phyloP scores from a whole-genome alignment of 202 grass and related monocot genomes.

The Hordeum pubiflorum region DNA sequence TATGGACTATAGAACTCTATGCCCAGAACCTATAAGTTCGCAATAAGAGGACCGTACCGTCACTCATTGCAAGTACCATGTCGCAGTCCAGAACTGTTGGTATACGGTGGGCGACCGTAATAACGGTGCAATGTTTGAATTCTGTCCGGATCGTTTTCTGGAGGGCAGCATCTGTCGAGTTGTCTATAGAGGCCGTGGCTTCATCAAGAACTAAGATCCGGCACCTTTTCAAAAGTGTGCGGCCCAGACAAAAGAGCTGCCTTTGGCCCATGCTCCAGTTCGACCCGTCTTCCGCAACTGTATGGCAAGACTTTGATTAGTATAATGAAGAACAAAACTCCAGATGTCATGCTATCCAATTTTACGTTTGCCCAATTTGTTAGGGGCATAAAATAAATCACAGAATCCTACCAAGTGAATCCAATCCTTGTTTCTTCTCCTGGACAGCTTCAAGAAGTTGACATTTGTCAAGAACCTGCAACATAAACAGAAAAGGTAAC shows the following conservation, averaged over 20 bases:
- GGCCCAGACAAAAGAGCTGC: conserved; percentile 86
- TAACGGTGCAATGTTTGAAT: conserved; percentile 73
- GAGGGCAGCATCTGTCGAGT: conserved; percentile 81
- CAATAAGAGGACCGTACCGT: conserved; percentile 37
- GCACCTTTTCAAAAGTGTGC: conserved; percentile 66
- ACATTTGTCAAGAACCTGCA: conserved; percentile 81
- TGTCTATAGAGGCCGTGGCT: conserved; percentile 91
- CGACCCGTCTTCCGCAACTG: conserved; percentile 86
- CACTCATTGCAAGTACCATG: conserved; percentile 79
- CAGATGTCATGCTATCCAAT: neutral
- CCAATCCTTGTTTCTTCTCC: conserved; percentile 72
- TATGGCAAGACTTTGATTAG: neutral
- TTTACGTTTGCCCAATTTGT: neutral
- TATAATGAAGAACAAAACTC: neutral
- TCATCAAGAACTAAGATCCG: conserved; percentile 82
- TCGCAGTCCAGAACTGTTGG: conserved; percentile 83
- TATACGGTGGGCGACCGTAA: conserved; percentile 88
- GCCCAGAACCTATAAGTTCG: neutral
- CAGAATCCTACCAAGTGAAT: conserved; percentile 57
- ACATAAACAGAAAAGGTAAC: neutral
- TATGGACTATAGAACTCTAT: neutral
- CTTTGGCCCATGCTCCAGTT: conserved; percentile 99
- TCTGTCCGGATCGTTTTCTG: conserved; percentile 85
- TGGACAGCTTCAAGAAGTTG: conserved; percentile 84
- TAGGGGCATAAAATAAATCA: neutral